phyloP scores from a whole-genome alignment of 371 early-diverging fungal species.

The Funneliformis caledonium region DNA sequence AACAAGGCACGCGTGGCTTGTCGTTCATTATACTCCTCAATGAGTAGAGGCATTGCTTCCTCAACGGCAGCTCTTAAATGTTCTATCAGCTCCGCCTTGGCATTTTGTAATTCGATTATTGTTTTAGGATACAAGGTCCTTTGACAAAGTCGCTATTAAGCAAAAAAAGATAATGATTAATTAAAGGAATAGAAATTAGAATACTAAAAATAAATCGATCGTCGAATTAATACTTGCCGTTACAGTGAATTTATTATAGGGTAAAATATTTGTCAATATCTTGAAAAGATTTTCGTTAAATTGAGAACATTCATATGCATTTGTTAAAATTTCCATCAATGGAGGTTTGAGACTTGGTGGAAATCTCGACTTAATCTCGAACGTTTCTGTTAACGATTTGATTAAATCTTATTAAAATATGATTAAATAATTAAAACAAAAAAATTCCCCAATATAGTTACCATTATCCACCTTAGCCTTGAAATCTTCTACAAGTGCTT shows the following conservation, averaged over 20 bases:
- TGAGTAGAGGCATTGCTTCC: conserved; percentile 10
- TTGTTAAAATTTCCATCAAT: conserved; percentile 1
- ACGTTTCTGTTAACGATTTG: background rate
- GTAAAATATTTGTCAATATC: conserved; percentile 33
- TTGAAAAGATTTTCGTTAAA: conserved; percentile 41
- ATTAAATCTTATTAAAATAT: background rate
- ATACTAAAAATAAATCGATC: background rate
- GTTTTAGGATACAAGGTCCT: conserved; percentile 36
- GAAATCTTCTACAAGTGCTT: conserved; percentile 7
- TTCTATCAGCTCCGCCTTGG: conserved; percentile 13
- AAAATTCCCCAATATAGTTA: background rate
- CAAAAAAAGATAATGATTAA: background rate
- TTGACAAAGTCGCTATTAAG: conserved; percentile 37
- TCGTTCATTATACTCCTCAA: conserved; percentile 20
- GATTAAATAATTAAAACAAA: background rate
- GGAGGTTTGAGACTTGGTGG: conserved; percentile 33
- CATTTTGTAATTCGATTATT: conserved; percentile 7
- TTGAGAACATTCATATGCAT: conserved; percentile 24
- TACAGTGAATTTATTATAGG: conserved; percentile 40
- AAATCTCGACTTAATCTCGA: conserved; percentile 33
- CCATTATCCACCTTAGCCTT: conserved; percentile 29
- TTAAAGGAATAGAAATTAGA: background rate
- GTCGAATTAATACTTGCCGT: background rate
- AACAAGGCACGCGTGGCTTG: background rate
- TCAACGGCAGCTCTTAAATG: conserved; percentile 13